These are phyloP conservation scores for Cyberlindnera saturnus DNA, from an alignment of 805 yeast species.

Conservation along the genomic window DNA sequence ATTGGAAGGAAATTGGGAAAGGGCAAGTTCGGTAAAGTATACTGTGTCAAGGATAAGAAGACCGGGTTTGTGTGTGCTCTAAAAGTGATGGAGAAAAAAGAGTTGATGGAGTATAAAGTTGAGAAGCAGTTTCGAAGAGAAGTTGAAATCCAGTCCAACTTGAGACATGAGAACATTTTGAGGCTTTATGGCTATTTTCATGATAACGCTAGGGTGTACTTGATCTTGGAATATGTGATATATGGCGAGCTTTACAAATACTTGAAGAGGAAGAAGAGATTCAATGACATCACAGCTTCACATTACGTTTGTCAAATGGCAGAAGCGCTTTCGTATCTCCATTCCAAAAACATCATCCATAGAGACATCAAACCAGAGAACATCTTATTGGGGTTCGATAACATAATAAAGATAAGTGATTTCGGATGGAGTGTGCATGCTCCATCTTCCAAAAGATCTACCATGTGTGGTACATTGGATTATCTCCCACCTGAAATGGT, in stretches of 20 bases:
- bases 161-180: slow-evolving; percentile 76
- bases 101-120: slow-evolving; percentile 65
- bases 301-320: slow-evolving; percentile 81
- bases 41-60: slow-evolving; percentile 71
- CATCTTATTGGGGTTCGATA: slow-evolving; percentile 69
- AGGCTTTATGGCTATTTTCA: slow-evolving; percentile 80
- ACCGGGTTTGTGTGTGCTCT: slow-evolving; percentile 83
- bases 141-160: slow-evolving; percentile 79
- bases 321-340: slow-evolving; percentile 70
- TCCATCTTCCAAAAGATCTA: slow-evolving; percentile 53
- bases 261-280: slow-evolving; percentile 58
- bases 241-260: slow-evolving; percentile 82
- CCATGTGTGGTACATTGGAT: slow-evolving; percentile 93
- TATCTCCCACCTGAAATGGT: slow-evolving; percentile 95
- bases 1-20: slow-evolving; percentile 84
- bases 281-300: slow-evolving; percentile 70
- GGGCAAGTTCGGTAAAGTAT: slow-evolving; percentile 91
- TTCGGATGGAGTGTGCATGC: slow-evolving; percentile 92
- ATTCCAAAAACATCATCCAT: slow-evolving; percentile 75
- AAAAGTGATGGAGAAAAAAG: slow-evolving; percentile 85
- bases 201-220: slow-evolving; percentile 73
- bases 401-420: slow-evolving; percentile 79
- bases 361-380: slow-evolving; percentile 95
- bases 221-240: slow-evolving; percentile 78
- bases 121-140: slow-evolving; percentile 87